Conservation (phyloP, 169 alveolate genomes). For the Theileria annulata region DNA sequence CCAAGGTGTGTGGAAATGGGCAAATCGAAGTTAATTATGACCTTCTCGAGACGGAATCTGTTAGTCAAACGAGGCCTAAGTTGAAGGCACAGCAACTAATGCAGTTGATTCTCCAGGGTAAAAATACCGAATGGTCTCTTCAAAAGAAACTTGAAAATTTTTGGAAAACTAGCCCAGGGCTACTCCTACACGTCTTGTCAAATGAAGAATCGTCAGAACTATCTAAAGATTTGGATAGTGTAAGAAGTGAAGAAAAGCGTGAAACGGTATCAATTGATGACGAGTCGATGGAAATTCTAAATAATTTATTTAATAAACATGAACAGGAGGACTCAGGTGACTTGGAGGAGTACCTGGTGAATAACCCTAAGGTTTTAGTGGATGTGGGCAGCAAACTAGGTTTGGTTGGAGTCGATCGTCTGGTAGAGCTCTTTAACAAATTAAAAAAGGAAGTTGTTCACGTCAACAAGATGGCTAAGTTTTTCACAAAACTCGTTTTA, state of each 20-base stretch:
- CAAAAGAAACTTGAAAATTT: conserved; percentile 52
- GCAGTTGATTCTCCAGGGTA: conserved; percentile 61
- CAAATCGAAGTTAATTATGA: conserved; percentile 64
- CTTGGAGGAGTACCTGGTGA: conserved; percentile 25
- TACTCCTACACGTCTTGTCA: conserved; percentile 30
- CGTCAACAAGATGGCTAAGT: conserved; percentile 49
- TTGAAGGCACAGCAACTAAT: conserved; percentile 62
- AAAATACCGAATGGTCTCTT: conserved; percentile 47
- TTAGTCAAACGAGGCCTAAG: conserved; percentile 52
- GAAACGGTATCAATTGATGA: conserved; percentile 25
- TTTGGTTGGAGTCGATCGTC: conserved; percentile 48
- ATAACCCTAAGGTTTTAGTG: conserved; percentile 26
- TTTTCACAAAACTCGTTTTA: conserved; percentile 55
- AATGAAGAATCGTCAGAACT: background rate
- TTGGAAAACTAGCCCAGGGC: conserved; percentile 53
- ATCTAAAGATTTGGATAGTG: background rate
- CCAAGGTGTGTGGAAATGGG: conserved; percentile 59
- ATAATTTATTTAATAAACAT: background rate
- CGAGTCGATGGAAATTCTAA: conserved; percentile 14
- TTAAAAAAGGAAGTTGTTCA: conserved; percentile 50
- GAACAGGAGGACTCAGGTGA: background rate
- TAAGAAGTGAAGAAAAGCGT: conserved; percentile 16
- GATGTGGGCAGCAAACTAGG: conserved; percentile 53
- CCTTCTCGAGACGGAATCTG: conserved; percentile 12
- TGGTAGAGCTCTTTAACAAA: conserved; percentile 52